Conservation (phyloP, 2,329 filamentous ascomycete genomes). For the Aspergillus fructus region DNA sequence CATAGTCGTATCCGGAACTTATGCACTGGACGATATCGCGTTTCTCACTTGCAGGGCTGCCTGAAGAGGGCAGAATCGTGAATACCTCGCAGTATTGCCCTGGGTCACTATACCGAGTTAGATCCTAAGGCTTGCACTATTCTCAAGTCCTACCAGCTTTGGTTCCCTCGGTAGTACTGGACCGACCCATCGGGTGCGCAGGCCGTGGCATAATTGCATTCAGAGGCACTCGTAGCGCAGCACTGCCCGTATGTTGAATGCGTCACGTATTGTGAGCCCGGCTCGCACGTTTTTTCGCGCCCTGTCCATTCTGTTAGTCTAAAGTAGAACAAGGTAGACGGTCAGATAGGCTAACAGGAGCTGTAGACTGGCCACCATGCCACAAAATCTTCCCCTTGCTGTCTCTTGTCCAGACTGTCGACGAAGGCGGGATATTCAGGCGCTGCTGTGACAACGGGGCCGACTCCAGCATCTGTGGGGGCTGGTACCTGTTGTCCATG, state of each 20-base stretch:
- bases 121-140: neutral
- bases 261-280: neutral
- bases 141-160: neutral
- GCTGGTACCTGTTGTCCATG: neutral
- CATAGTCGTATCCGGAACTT: neutral
- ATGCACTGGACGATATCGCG: neutral
- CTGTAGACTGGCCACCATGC: neutral
- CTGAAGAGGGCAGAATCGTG: neutral
- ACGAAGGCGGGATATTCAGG: neutral
- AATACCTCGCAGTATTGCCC: neutral
- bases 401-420: neutral
- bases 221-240: neutral
- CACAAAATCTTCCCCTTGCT: neutral
- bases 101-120: neutral
- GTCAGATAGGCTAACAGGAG: neutral
- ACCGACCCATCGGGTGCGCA: neutral
- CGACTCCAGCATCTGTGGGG: neutral
- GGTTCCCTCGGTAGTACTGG: neutral
- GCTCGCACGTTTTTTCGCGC: neutral
- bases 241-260: neutral
- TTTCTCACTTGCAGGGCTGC: neutral
- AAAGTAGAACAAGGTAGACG: neutral
- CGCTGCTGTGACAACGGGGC: neutral
- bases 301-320: neutral
- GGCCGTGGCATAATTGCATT: neutral